Evolutionary conservation across 75 land plant genomes (phyloP), one percentile per base, ranked within the genome.

Genomic region (Pseudotsuga menziesii): DNA sequence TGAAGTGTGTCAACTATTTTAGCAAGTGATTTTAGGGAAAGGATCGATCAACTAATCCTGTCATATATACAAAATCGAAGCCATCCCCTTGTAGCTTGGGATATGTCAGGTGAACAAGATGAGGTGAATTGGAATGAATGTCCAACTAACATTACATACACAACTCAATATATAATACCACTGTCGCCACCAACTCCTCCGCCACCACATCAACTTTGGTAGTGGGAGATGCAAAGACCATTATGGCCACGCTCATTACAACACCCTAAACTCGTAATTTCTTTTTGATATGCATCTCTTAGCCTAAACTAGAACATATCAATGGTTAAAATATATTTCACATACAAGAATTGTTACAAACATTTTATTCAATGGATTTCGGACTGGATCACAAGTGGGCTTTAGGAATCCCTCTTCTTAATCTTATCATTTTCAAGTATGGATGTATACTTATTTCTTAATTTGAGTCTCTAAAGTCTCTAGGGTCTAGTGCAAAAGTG

Each of bases 1-100:
- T 79, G 98, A 78, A 96, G 98, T 78, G 98, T 96, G 29, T 93
- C 96, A 39, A 96, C 87, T 77, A 90, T 93, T 78, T 89, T 96
- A 75, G 89, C 90, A 1, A 96, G 98, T 88, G 98, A 95, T 19
- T 96, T 96, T 72, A 93, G 98, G 44, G 94, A 93, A 72, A 88
- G 96, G 59, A 67, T 96, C 67, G 98, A 96, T 79, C 94, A 88
- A 27, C 83, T 96, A 61, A 93, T 96, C 80, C 89, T 85, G 77
- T 93, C 98, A 6, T 94, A 93, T 77, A 82, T 96, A 35, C 91
- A 90, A 73, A 88, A 92, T 74, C 96, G 90, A 79, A 80, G 89
- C 35, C 89, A 83, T 63, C 57, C 81, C 61, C 96, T 96, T 25
- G 72, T 84, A 82, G 89, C 90, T 58, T 89, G 98, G 91, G 93